phyloP scores from a whole-genome alignment of 2,329 filamentous ascomycete genomes.

The Trichoderma asperellum region DNA sequence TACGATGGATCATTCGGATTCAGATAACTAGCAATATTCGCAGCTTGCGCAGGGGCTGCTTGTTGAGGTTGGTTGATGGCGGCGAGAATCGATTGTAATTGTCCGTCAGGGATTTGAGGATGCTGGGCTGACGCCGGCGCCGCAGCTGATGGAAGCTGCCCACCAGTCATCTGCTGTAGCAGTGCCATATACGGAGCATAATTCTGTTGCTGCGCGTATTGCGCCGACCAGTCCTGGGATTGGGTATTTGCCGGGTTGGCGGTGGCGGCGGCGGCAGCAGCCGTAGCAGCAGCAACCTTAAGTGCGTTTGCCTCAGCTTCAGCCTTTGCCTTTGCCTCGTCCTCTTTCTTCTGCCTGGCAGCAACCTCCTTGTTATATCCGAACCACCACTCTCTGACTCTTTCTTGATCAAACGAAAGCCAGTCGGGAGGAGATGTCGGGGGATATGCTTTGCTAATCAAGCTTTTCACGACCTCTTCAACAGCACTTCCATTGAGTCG shows the following conservation, averaged over 20 bases:
- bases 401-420: slow-evolving; percentile 52
- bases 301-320: slow-evolving; percentile 41
- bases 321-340: slow-evolving; percentile 44
- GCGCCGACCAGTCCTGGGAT: slow-evolving; percentile 38
- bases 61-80: slow-evolving; percentile 47
- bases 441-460: slow-evolving; percentile 54
- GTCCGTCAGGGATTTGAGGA: slow-evolving; percentile 42
- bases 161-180: slow-evolving; percentile 47
- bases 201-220: slow-evolving; percentile 37
- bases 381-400: slow-evolving; percentile 57
- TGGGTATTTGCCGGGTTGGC: slow-evolving; percentile 26
- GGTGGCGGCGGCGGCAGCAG: slow-evolving; percentile 28
- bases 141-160: slow-evolving; percentile 36
- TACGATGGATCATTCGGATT: slow-evolving; percentile 48
- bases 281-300: slow-evolving; percentile 33
- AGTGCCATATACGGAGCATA: slow-evolving; percentile 50
- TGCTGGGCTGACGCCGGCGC: slow-evolving; percentile 31
- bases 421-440: slow-evolving; percentile 57
- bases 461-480: slow-evolving; percentile 47
- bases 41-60: slow-evolving; percentile 30
- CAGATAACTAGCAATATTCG: slow-evolving; percentile 36
- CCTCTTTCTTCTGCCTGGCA: slow-evolving; percentile 45
- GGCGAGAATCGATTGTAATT: slow-evolving; percentile 51
- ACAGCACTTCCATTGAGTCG: slow-evolving; percentile 50
- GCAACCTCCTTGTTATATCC: slow-evolving; percentile 50